Evolutionary conservation across 805 yeast species (phyloP).

Genomic region (Ogataea pini): DNA sequence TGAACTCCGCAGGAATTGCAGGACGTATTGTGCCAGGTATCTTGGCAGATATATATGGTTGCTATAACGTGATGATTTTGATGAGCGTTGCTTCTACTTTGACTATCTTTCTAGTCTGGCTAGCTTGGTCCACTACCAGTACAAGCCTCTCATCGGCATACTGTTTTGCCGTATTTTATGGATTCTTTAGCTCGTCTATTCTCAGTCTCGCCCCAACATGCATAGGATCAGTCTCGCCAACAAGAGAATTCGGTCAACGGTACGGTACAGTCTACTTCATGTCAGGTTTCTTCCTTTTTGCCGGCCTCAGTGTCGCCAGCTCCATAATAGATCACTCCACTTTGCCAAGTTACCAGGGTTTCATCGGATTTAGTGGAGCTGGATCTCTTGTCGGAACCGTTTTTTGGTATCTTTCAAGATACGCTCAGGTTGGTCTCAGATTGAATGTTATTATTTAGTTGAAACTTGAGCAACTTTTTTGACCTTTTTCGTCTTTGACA

Average conservation of each 20-base stretch:
- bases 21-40: constrained; percentile 45
- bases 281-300: constrained; percentile 33
- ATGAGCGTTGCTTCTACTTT: constrained; percentile 39
- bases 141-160: constrained; percentile 38
- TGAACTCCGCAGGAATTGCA: constrained; percentile 39
- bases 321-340: constrained; percentile 38
- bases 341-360: constrained; percentile 39
- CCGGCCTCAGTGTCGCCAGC: constrained; percentile 47
- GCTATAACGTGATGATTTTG: constrained; percentile 42
- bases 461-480: constrained; percentile 10
- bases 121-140: constrained; percentile 49
- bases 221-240: constrained; percentile 55
- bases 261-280: constrained; percentile 61
- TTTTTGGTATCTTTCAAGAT: constrained; percentile 43
- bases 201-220: constrained; percentile 64
- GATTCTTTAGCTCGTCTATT: constrained; percentile 58
- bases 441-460: constrained; percentile 17
- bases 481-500: constrained; percentile 23
- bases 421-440: constrained; percentile 44
- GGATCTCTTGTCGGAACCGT: constrained; percentile 40
- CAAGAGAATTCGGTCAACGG: constrained; percentile 62
- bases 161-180: constrained; percentile 52
- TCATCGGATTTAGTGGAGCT: constrained; percentile 45
- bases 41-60: constrained; percentile 44
- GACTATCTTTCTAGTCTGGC: constrained; percentile 50